Conservation (phyloP, 257 asterid species). For the Craterostigma plantagineum region DNA sequence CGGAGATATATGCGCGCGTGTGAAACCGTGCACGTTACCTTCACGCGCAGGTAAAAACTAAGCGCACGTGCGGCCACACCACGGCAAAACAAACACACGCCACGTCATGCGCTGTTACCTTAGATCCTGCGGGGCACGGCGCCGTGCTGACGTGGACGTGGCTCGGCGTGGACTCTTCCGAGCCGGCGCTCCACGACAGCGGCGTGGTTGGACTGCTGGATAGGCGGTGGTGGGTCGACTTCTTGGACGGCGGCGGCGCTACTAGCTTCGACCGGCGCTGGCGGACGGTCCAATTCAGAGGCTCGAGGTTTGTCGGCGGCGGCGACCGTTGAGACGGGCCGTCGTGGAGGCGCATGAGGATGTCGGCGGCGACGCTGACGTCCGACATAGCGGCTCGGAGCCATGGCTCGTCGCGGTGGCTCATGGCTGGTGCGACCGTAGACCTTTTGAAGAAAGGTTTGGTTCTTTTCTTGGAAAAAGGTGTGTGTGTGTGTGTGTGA, state of each 20-base stretch:
- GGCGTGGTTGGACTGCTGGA: conserved; percentile 1
- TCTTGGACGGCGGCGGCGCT: background rate
- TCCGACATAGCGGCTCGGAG: background rate
- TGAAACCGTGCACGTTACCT: too few relatives aligned
- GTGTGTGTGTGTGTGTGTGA: too few relatives aligned
- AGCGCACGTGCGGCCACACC: too few relatives aligned
- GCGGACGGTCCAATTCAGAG: background rate
- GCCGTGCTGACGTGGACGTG: background rate
- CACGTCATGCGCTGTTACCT: background rate
- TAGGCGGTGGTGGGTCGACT: background rate
- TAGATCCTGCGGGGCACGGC: background rate
- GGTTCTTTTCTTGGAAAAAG: too few relatives aligned
- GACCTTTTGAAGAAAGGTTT: too few relatives aligned
- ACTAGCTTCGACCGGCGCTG: conserved; percentile 3
- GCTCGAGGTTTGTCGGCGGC: background rate
- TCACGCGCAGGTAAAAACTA: too few relatives aligned
- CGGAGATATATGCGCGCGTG: too few relatives aligned
- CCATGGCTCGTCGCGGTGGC: background rate
- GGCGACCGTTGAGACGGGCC: too few relatives aligned
- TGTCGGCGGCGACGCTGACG: background rate
- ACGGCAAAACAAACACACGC: too few relatives aligned
- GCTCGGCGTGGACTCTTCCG: background rate
- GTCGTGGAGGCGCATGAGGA: conserved; percentile 3
- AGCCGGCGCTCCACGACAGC: conserved; percentile 4
- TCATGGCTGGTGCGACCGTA: too few relatives aligned